A percentile compares a stretch with the other conserved stretches of the same genome.
These are phyloP conservation scores for Curvularia lunata DNA, from an alignment of 2,329 filamentous ascomycete species.

Conservation along the genomic window DNA sequence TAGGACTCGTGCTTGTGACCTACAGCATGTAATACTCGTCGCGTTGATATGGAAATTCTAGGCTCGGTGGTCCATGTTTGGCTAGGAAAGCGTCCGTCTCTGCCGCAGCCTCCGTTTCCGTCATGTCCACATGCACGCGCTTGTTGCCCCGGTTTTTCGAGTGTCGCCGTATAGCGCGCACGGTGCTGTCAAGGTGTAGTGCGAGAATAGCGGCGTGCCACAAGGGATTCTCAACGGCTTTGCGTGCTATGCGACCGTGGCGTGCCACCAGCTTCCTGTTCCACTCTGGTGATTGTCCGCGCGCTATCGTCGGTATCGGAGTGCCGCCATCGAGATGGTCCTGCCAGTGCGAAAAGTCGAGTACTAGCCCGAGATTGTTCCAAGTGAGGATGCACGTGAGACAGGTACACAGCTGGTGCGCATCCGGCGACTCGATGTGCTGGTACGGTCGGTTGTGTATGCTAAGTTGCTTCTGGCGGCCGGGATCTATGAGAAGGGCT, in stretches of 20 bases:
- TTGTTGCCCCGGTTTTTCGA: slow-evolving; percentile 58
- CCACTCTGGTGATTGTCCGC: slow-evolving; percentile 58
- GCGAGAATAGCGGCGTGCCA: slow-evolving; percentile 60
- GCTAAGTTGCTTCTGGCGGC: slow-evolving; percentile 53
- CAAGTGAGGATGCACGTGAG: slow-evolving; percentile 63
- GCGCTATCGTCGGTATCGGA: slow-evolving; percentile 60
- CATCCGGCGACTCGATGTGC: slow-evolving; percentile 58
- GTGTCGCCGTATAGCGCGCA: slow-evolving; percentile 56
- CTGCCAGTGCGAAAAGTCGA: slow-evolving; percentile 66
- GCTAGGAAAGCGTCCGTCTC: slow-evolving; percentile 61
- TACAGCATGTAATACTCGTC: slow-evolving; percentile 65
- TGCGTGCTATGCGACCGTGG: slow-evolving; percentile 55
- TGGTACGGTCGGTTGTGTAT: slow-evolving; percentile 61
- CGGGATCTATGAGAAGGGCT: slow-evolving; percentile 49
- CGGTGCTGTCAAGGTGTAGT: slow-evolving; percentile 56
- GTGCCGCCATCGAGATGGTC: slow-evolving; percentile 57
- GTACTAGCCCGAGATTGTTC: slow-evolving; percentile 61
- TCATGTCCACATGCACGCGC: slow-evolving; percentile 56
- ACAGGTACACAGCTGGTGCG: slow-evolving; percentile 61
- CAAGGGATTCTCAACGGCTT: slow-evolving; percentile 56
- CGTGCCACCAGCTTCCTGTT: slow-evolving; percentile 55
- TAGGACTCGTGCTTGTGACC: slow-evolving; percentile 17
- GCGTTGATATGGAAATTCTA: slow-evolving; percentile 62
- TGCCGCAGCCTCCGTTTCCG: slow-evolving; percentile 52
- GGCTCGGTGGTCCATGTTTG: slow-evolving; percentile 57